Evolutionary conservation across 371 early-diverging fungal genomes (phyloP).

Genomic region (Lichtheimia hyalospora): DNA sequence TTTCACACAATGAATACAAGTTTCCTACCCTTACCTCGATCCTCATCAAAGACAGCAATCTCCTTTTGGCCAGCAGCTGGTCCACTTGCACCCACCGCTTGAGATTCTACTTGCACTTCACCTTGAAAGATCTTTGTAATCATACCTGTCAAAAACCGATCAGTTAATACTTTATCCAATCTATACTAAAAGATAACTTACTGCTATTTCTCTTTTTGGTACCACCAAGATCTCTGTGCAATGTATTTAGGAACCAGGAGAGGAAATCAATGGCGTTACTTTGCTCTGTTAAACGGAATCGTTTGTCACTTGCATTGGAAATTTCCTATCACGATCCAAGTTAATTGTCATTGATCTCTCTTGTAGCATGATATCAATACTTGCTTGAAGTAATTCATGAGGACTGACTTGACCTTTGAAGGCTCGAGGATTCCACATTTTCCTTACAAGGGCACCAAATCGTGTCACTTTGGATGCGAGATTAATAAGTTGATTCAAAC

Average conservation of each 20-base stretch:
- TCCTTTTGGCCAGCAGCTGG: conserved; percentile 15
- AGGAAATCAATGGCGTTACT: conserved; percentile 90
- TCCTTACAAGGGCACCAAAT: conserved; percentile 81
- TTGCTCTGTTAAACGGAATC: conserved; percentile 81
- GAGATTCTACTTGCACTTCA: conserved; percentile 72
- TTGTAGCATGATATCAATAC: neutral
- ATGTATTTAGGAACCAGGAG: conserved; percentile 90
- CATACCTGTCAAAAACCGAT: conserved; percentile 49
- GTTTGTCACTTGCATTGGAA: conserved; percentile 77
- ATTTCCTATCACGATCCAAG: conserved; percentile 62
- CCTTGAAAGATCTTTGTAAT: conserved; percentile 88
- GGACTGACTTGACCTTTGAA: conserved; percentile 97
- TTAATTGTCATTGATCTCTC: too few relatives aligned
- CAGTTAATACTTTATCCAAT: neutral
- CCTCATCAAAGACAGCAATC: conserved; percentile 39
- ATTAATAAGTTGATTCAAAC: neutral
- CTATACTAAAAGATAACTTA: conserved; percentile 19
- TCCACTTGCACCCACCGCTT: conserved; percentile 40
- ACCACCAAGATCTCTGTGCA: conserved; percentile 88
- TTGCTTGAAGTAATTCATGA: conserved; percentile 89
- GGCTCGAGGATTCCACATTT: conserved; percentile 93
- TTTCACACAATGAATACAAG: too few relatives aligned
- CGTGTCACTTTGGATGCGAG: conserved; percentile 57
- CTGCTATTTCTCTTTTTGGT: conserved; percentile 72
- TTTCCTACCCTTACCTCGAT: conserved; percentile 27